Percentiles rank a stretch among this genome's conserved stretches.
Conservation (phyloP, 2,329 filamentous ascomycete species). For the Rhynchosporium graminicola region DNA sequence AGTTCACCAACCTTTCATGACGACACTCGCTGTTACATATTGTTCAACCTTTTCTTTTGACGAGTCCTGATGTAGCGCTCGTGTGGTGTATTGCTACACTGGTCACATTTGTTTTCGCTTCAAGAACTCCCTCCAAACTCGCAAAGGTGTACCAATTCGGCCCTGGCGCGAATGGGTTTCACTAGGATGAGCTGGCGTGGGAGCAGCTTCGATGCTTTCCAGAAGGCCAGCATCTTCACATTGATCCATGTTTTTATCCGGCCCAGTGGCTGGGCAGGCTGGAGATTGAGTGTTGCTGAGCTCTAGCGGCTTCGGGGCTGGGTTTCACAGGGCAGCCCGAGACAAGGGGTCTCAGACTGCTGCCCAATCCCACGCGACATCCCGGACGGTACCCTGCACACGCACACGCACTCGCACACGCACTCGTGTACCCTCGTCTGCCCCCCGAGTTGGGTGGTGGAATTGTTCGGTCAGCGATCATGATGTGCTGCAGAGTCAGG, state of each 20-base stretch:
- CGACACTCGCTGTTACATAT: conserved; percentile 13
- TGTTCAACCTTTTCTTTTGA: conserved; percentile 22
- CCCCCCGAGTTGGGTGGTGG: neutral
- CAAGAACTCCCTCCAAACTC: conserved; percentile 22
- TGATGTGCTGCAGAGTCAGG: conserved; percentile 15
- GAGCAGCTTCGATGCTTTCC: conserved; percentile 36
- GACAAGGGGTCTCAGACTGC: conserved; percentile 31
- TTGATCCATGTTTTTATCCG: neutral
- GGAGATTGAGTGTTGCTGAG: conserved; percentile 14
- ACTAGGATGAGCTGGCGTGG: conserved; percentile 7
- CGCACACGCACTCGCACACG: conserved; percentile 19
- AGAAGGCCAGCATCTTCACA: conserved; percentile 28
- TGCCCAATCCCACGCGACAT: conserved; percentile 36
- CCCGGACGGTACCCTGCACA: conserved; percentile 19
- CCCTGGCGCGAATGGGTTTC: conserved; percentile 10
- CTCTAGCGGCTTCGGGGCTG: conserved; percentile 22
- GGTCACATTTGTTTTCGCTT: conserved; percentile 26
- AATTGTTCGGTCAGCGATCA: conserved; percentile 30
- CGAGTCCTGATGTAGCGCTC: conserved; percentile 19
- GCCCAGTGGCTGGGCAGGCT: conserved; percentile 22
- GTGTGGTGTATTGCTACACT: conserved; percentile 26
- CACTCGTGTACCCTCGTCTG: conserved; percentile 22
- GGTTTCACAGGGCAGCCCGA: conserved; percentile 35
- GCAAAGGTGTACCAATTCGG: conserved; percentile 34
- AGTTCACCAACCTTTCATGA: conserved; percentile 36